Evolutionary conservation across 108 stramenopile genomes (phyloP).

Genomic region (Skeletonema costatum): DNA sequence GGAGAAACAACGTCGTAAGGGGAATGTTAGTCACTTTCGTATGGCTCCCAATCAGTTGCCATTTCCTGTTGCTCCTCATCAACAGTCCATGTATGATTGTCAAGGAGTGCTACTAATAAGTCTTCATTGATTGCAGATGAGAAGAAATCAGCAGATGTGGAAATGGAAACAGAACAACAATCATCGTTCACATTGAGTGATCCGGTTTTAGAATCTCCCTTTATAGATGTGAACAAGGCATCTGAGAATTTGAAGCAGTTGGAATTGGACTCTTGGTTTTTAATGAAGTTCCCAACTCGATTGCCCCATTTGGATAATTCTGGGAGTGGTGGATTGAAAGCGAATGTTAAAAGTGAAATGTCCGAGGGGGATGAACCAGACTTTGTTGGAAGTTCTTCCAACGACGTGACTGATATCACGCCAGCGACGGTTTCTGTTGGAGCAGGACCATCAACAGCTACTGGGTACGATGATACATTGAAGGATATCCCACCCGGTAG

Average conservation of each 20-base stretch:
- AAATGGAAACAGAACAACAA: constrained; percentile 6
- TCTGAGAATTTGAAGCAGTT: constrained; percentile 10
- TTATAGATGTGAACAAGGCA: constrained; percentile 32
- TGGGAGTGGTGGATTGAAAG: not conserved
- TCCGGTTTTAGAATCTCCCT: constrained; percentile 45
- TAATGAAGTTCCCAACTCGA: constrained; percentile 54
- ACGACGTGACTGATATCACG: not conserved
- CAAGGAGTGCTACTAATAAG: constrained; percentile 14
- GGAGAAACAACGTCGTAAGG: not conserved
- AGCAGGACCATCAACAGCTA: not conserved
- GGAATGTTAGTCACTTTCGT: not conserved
- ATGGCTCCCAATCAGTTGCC: constrained; percentile 49
- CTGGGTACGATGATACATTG: constrained; percentile 72
- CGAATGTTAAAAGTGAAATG: constrained; percentile 32
- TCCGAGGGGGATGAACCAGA: constrained; percentile 27
- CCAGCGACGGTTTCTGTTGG: not conserved
- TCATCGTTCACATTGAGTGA: constrained; percentile 25
- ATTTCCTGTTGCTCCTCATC: constrained; percentile 46
- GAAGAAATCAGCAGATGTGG: constrained; percentile 28
- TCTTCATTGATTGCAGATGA: constrained; percentile 9
- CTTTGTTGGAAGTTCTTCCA: constrained; percentile 18
- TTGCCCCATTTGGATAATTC: constrained; percentile 45
- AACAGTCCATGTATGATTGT: constrained; percentile 39
- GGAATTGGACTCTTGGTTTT: constrained; percentile 43
- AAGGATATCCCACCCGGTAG: constrained; percentile 57